Evolutionary conservation across 2,329 filamentous ascomycete species (phyloP), one percentile per base, ranked within the genome.

Genomic region (Metarhizium brunneum): DNA sequence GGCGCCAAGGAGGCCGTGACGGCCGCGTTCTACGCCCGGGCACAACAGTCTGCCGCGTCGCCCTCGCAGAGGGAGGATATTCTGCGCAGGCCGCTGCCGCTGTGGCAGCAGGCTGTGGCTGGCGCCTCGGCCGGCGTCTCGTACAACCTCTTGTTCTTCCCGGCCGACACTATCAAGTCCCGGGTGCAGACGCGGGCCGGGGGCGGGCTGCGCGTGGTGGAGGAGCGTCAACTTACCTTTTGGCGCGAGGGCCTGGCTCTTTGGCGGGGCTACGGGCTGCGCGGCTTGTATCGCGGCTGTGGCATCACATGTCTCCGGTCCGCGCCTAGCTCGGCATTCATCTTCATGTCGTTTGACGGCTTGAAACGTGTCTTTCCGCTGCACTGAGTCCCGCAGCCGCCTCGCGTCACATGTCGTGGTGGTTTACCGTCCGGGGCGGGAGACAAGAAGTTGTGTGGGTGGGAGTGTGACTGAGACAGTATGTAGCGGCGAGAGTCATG

Each of bases 131-230:
- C 92, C 4, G 94, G 94, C 54, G 88, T 96, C 75, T 86, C 85
- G 38, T 99, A 99, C 74, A 99, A 99, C 69, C 96, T 97, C 68
- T 75, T 95, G 20, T 96, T 97, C 77, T 99, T 94, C 69, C 94
- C 94, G 0, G 94, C 94, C 51, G 94, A 99, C 69, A 99, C 94
- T 1, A 87, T 99, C 76, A 99, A 99, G 74, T 95, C 89, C n/a
- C 84, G 92, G 50, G 96, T 99, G 86, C 94, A 99, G 73, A 99
- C 94, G 0, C 81, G 87, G 54, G 86, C 91, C 5, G 76, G 90
- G 45, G 81, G 79, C 36, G 75, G 77, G 8, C 72, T 76, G 0
- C 32, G 32, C 7, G 32, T 35, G 32, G 6, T 11, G 6, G 32
- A 35, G 32, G 10, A 35, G 32, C 32, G 32, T 35, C n/a, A n/a